Conservation (phyloP, 2,329 filamentous ascomycete genomes). For the Talaromyces sp. region DNA sequence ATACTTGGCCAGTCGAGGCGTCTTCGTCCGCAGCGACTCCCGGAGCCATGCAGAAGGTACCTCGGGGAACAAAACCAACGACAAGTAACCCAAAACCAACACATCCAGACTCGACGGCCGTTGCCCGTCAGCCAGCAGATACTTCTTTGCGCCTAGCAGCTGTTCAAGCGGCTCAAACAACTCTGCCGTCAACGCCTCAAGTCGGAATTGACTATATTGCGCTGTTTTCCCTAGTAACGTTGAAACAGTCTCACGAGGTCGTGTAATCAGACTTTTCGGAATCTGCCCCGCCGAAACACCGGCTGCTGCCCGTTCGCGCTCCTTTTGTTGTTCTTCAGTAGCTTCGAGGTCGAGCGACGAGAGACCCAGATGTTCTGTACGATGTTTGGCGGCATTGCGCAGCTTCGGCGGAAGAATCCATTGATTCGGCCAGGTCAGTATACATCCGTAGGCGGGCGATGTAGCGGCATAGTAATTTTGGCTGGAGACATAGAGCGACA, state of each 20-base stretch:
- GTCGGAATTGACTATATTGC: constrained; percentile 66
- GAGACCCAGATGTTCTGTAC: constrained; percentile 66
- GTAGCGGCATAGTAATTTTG: constrained; percentile 78
- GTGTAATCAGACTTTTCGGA: constrained; percentile 49
- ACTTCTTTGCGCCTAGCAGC: constrained; percentile 53
- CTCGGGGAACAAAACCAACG: constrained; percentile 61
- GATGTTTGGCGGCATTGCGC: constrained; percentile 63
- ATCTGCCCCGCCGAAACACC: constrained; percentile 34
- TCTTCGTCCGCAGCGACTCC: constrained; percentile 51
- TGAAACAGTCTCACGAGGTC: constrained; percentile 55
- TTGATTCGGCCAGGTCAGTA: constrained; percentile 81
- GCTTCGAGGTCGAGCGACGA: constrained; percentile 61
- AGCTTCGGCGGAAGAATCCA: constrained; percentile 76
- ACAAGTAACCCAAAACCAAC: constrained; percentile 72
- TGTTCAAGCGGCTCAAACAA: constrained; percentile 67
- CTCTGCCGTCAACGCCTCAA: constrained; percentile 66
- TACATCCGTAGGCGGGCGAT: constrained; percentile 70
- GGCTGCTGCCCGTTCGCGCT: constrained; percentile 35
- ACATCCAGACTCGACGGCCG: constrained; percentile 67
- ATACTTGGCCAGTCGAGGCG: constrained; percentile 42
- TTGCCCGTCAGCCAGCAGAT: constrained; percentile 49
- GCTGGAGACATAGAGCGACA: constrained; percentile 84
- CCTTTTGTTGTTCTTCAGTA: constrained; percentile 35
- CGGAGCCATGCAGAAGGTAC: constrained; percentile 60
- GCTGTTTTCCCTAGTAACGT: constrained; percentile 62